Base-by-base conservation (phyloP, 2,329 filamentous ascomycete species). In the Ceratocystis diversiconidia region DNA sequence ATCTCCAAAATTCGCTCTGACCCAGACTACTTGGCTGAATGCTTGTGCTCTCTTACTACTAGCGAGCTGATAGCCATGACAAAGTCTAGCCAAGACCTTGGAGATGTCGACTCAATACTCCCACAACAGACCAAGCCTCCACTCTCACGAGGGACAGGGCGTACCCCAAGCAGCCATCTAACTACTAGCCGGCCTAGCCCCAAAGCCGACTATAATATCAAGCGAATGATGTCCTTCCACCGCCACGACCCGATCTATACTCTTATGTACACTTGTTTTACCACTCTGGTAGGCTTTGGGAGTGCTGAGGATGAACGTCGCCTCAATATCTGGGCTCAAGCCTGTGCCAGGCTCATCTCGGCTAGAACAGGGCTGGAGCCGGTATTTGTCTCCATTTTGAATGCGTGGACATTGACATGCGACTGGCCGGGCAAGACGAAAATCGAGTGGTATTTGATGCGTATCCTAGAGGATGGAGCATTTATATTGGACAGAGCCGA, bases 391-490 rank as follows among this genome's bases (percentile, higher is more conserved):
- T 87, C 89, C 61, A 85, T 96, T 43, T 81, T 99, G 62, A 92
- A 94, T 74, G 86, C 90, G 66, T 97, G 91, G 89, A 86, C 89
- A 63, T 81, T 85, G 65, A 89, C 92, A 81, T 85, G 89, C 68
- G 87, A 92, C 74, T 97, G 92, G 92, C 88, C 90, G 50, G 90
- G 90, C 66, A 91, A 88, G 71, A 84, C 87, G 70, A 94, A 91
- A 69, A 85, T 99, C 79, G 92, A 96, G 76, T 88, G 90, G 76
- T 97, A 92, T 74, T 82, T 99, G 12, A 94, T 96, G 89, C 89
- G 94, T 73, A 90, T 95, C 68, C 82, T 99, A 41, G 90, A 96
- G 75, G 89, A 95, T 71, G 94, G 94, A 70, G 88, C 91, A 48
- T 96, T 96, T 73, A 79, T 97, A 66, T 80, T 96, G 70, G 91